Conservation (phyloP, 306 rosid species). For the Quercus robur region DNA sequence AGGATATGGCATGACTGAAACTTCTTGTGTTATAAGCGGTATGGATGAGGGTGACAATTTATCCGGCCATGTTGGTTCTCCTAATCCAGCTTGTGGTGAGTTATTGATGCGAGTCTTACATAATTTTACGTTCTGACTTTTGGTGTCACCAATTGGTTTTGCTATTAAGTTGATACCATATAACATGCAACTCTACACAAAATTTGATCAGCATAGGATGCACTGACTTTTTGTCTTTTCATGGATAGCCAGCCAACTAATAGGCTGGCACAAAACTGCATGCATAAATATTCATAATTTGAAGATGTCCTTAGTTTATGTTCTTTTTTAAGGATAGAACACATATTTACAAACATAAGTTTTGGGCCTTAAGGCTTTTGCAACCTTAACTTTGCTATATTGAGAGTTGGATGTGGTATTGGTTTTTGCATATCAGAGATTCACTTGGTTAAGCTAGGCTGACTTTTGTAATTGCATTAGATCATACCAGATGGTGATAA, state of each 20-base stretch:
- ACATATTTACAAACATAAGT: not conserved
- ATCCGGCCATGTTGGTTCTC: constrained; percentile 91
- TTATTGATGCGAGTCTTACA: constrained; percentile 17
- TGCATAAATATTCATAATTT: no score
- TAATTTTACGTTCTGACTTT: not conserved
- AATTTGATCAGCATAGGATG: no score
- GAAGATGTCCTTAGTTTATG: not conserved
- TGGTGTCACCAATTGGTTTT: not conserved
- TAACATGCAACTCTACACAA: no score
- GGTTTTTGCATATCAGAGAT: not conserved
- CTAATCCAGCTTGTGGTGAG: constrained; percentile 96
- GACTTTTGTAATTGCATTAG: not conserved
- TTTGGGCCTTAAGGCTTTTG: not conserved
- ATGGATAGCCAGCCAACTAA: not conserved
- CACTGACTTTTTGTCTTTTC: no score
- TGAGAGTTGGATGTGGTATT: not conserved
- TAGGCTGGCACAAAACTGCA: not conserved
- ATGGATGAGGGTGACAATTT: constrained; percentile 63
- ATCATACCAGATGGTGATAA: not conserved
- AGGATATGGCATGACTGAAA: constrained; percentile 99
- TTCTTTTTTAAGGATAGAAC: not conserved
- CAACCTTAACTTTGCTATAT: not conserved
- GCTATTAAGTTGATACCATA: no score
- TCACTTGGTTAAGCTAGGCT: not conserved
- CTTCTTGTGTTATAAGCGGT: constrained; percentile 71